Evolutionary conservation across 2,329 filamentous ascomycete genomes (phyloP).

Genomic region (Alternaria viburni): DNA sequence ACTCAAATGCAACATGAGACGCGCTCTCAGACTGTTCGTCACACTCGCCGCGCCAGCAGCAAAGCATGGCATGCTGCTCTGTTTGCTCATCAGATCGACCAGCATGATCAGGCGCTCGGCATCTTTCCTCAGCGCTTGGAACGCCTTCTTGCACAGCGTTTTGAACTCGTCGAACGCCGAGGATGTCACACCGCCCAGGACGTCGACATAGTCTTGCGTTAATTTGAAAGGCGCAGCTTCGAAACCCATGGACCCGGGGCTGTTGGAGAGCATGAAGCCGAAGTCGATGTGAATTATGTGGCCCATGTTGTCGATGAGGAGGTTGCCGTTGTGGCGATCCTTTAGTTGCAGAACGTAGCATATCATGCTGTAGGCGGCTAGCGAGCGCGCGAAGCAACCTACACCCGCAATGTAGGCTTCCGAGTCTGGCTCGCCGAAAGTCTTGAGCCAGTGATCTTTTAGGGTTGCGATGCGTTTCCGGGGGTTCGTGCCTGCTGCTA

Average conservation of each 20-base stretch:
- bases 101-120: conserved; percentile 83
- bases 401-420: conserved; percentile 74
- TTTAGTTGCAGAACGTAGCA: conserved; percentile 85
- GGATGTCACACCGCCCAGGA: conserved; percentile 75
- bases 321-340: conserved; percentile 85
- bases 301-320: conserved; percentile 82
- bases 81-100: conserved; percentile 82
- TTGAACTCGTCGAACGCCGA: conserved; percentile 78
- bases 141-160: conserved; percentile 79
- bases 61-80: conserved; percentile 84
- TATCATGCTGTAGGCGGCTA: conserved; percentile 85
- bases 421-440: conserved; percentile 74
- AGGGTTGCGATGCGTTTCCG: conserved; percentile 78
- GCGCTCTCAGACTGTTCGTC: conserved; percentile 71
- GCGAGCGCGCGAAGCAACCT: conserved; percentile 79
- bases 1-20: conserved; percentile 83
- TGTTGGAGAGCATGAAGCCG: conserved; percentile 88
- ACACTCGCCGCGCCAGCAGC: conserved; percentile 74
- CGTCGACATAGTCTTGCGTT: conserved; percentile 84
- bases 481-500: conserved; percentile 75
- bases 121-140: conserved; percentile 78
- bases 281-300: conserved; percentile 91
- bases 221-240: conserved; percentile 88
- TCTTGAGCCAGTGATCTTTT: conserved; percentile 80
- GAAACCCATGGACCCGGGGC: conserved; percentile 81